These are phyloP conservation scores for Russula dissimulans DNA, from an alignment of 768 basidiomycete species.

Conservation along the genomic window DNA sequence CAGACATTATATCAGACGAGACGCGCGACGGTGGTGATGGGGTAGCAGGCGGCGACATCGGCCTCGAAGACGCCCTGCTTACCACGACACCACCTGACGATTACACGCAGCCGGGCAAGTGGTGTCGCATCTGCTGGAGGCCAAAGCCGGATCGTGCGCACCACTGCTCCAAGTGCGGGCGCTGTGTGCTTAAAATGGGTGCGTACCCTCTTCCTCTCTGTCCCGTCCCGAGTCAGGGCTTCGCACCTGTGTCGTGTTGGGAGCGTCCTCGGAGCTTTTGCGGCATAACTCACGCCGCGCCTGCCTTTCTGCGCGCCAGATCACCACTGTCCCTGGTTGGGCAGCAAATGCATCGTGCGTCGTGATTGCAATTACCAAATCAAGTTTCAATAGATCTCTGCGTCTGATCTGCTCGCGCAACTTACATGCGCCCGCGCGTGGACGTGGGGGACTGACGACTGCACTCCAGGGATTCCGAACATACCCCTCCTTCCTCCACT, in stretches of 20 bases:
- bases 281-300: not conserved
- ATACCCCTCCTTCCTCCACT: constrained; percentile 77
- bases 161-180: constrained; percentile 65
- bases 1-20: constrained; percentile 11
- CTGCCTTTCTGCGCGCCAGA: constrained; percentile 34
- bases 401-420: no score
- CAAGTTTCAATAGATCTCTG: not conserved
- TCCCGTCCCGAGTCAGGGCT: no score
- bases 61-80: constrained; percentile 54
- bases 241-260: no score
- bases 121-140: constrained; percentile 74
- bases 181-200: constrained; percentile 86
- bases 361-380: not conserved
- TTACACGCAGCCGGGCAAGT: constrained; percentile 45
- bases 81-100: constrained; percentile 33
- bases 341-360: constrained; percentile 64
- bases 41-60: constrained; percentile 30
- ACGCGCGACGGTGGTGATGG: constrained; percentile 1
- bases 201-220: constrained; percentile 25
- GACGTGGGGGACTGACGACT: not conserved
- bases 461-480: constrained; percentile 63
- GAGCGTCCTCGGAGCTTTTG: not conserved
- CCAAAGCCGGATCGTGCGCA: constrained; percentile 76
- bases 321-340: constrained; percentile 85
- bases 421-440: not conserved